Evolutionary conservation across 2,329 filamentous ascomycete genomes (phyloP).

Genomic region (Coniochaeta pulveracea): DNA sequence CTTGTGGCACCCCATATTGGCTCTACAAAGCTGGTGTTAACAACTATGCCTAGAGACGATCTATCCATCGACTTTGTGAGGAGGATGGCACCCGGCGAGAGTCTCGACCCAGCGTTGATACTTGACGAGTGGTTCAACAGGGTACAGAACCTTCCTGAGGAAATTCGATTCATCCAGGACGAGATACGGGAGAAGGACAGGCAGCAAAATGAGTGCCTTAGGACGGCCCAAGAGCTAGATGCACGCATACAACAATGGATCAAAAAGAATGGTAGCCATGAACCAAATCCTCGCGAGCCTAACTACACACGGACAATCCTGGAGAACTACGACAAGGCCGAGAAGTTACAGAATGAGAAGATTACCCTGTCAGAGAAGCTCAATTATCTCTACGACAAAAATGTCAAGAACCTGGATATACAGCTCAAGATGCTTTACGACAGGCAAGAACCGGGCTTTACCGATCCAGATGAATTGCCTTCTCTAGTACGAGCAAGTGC

Average conservation of each 20-base stretch:
- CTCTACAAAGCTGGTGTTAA: conserved; percentile 29
- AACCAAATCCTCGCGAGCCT: conserved; percentile 66
- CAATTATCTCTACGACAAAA: conserved; percentile 47
- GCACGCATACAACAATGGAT: conserved; percentile 72
- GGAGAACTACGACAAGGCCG: conserved; percentile 57
- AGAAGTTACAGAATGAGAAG: conserved; percentile 66
- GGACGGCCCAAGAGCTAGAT: conserved; percentile 61
- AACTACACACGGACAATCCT: conserved; percentile 52
- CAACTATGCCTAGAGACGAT: conserved; percentile 63
- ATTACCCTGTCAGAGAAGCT: conserved; percentile 56
- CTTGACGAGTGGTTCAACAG: conserved; percentile 68
- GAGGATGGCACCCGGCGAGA: conserved; percentile 50
- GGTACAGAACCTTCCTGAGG: conserved; percentile 70
- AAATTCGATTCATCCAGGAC: conserved; percentile 73
- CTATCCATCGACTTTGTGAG: conserved; percentile 58
- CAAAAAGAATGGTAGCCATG: conserved; percentile 62
- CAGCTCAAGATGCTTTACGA: conserved; percentile 53
- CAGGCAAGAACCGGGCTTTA: conserved; percentile 48
- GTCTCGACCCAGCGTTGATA: conserved; percentile 54
- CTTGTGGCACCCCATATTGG: conserved; percentile 5
- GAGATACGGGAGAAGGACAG: conserved; percentile 74
- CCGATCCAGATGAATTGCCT: conserved; percentile 50
- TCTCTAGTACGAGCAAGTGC: conserved; percentile 49
- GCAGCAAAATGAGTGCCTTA: conserved; percentile 56
- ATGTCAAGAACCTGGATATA: conserved; percentile 49